Evolutionary conservation across 805 yeast genomes (phyloP), one percentile per base, ranked within the genome.

Genomic region (Brettanomyces sp.): DNA sequence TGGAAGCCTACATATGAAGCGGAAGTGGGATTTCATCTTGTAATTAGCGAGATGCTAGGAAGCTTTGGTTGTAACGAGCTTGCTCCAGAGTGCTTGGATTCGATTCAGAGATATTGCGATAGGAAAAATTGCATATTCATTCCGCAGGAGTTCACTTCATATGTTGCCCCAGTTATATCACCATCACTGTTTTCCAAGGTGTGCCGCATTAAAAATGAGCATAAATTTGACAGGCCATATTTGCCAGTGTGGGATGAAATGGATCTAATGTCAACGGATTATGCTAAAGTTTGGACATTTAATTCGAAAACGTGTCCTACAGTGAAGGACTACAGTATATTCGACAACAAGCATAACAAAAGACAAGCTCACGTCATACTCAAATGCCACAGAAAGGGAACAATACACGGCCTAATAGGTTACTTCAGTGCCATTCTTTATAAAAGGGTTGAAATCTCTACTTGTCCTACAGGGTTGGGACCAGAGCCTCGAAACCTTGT

Each of bases 61-160:
- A 85, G 95, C 13, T 85, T 91, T 65, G 97, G 95, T 4, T 91
- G 95, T 60, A 91, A 90, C 62, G 97, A 90, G 59, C 69, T 87
- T 14, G 74, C 86, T 7, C 97, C 98, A 0, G 98, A 90, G 59
- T 81, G 93, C 47, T 60, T 87, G 3, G 67, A 66, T 40, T 64
- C 72, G 1, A 55, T 70, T 14, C 73, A 74, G 44, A 51, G 56
- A 42, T 53, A 57, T 53, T 48, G 73, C 54, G 72, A 76, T 62
- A 53, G 74, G 61, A 45, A 64, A 53, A 47, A 59, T 34, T 83
- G 86, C 3, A 62, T 78, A 21, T 80, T 76, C 63, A 82, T 84
- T 35, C 91, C 91, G 11, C 65, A 70, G 44, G 66, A 72, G 5
- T 80, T 83, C 56, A 59, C 80, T 1, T 73, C 84, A 13, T 79